Percentiles rank a stretch among this genome's conserved stretches.
Evolutionary conservation across 164 flowering plant genomes (phyloP).

Genomic region (Buxus sempervirens): DNA sequence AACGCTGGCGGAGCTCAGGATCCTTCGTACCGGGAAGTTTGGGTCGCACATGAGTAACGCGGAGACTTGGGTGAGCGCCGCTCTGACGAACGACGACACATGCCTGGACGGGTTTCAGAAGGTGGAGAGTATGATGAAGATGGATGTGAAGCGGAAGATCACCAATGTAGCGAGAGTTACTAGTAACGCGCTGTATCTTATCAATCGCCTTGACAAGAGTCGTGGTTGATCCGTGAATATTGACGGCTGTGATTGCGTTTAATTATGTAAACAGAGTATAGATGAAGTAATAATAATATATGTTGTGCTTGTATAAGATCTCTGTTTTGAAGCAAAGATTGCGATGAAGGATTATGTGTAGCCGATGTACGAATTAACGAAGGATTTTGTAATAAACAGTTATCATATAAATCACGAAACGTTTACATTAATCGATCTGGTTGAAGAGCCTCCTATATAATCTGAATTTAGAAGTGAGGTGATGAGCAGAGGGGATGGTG

Average conservation of each 20-base stretch:
- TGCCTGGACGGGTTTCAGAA: slow-evolving; percentile 65
- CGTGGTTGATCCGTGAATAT: slow-evolving; percentile 4
- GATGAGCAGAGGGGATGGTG: too few relatives aligned
- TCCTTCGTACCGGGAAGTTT: slow-evolving; percentile 36
- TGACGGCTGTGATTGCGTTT: background rate
- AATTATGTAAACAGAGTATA: background rate
- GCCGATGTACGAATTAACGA: too few relatives aligned
- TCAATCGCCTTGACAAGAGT: slow-evolving; percentile 50
- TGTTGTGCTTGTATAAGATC: too few relatives aligned
- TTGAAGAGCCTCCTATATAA: too few relatives aligned
- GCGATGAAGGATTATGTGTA: too few relatives aligned
- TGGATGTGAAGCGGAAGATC: slow-evolving; percentile 44
- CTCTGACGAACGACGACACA: slow-evolving; percentile 68
- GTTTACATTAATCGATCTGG: too few relatives aligned
- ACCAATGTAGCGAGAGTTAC: slow-evolving; percentile 54
- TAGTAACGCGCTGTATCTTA: slow-evolving; percentile 72
- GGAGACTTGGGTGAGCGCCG: slow-evolving; percentile 81
- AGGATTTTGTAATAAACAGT: too few relatives aligned
- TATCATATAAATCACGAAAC: too few relatives aligned
- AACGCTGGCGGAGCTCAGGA: slow-evolving; percentile 47
- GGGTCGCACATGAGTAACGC: slow-evolving; percentile 61
- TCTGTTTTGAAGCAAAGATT: too few relatives aligned
- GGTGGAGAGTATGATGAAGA: slow-evolving; percentile 35
- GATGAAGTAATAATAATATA: background rate
- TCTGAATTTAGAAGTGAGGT: too few relatives aligned